phyloP scores from a whole-genome alignment of 2,329 filamentous ascomycete genomes.

The Ustilaginoidea virens region DNA sequence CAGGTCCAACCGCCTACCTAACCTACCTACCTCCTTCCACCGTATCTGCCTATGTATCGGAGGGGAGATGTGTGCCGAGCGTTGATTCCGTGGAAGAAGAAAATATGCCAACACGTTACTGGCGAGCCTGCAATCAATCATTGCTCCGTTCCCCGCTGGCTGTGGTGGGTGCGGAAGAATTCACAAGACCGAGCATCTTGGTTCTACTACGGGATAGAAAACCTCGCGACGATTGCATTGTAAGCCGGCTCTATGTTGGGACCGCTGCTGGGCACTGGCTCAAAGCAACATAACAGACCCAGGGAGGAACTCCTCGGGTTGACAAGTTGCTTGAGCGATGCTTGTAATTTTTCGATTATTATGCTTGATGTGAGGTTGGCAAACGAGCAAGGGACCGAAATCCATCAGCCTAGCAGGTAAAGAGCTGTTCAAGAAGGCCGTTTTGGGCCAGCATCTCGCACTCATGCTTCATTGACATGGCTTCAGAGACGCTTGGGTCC shows the following conservation, averaged over 20 bases:
- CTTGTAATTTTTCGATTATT: too few species aligned
- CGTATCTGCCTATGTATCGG: too few species aligned
- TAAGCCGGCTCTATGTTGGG: neutral
- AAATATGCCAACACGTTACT: neutral
- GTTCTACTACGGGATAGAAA: neutral
- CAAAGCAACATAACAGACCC: neutral
- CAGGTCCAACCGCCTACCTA: too few species aligned
- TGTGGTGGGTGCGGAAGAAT: neutral
- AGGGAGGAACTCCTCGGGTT: neutral
- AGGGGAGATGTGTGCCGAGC: neutral
- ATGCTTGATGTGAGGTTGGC: neutral
- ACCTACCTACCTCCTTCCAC: too few species aligned
- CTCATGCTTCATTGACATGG: constrained; percentile 1
- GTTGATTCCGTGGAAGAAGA: neutral
- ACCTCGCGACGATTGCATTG: constrained; percentile 1
- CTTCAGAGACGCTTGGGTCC: neutral
- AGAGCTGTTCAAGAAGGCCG: constrained; percentile 2
- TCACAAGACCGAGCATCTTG: neutral
- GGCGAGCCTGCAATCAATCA: neutral
- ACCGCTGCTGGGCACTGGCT: neutral
- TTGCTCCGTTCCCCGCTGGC: neutral
- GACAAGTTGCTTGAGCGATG: too few species aligned
- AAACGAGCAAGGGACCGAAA: neutral
- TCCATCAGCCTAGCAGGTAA: neutral
- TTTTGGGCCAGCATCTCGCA: constrained; percentile 2